Conservation (phyloP, 306 rosid species). For the Pyrus communis region DNA sequence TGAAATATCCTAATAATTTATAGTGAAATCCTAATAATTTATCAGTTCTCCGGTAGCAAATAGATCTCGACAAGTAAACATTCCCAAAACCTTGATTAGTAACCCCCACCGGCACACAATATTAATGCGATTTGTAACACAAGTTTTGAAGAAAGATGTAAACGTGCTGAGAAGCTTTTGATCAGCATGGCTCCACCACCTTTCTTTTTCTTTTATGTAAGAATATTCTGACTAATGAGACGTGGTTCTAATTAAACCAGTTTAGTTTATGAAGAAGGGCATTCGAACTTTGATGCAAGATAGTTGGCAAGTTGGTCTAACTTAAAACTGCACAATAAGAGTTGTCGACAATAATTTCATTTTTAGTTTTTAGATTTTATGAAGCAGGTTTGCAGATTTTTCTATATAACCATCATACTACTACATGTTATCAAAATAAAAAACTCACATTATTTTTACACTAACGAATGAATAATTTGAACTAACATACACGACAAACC, state of each 20-base stretch:
- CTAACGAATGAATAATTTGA: neutral
- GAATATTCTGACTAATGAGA: too few relatives aligned
- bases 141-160: neutral
- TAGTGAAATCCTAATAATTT: neutral
- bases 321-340: too few relatives aligned
- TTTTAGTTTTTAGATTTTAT: too few relatives aligned
- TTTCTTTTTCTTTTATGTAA: too few relatives aligned
- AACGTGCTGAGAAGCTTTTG: neutral
- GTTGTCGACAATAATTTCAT: too few relatives aligned
- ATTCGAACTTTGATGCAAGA: too few relatives aligned
- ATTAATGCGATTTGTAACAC: neutral
- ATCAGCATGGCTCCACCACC: neutral
- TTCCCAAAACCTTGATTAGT: neutral
- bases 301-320: too few relatives aligned
- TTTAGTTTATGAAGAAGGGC: too few relatives aligned
- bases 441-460: too few relatives aligned
- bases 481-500: accelerated
- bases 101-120: neutral
- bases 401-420: neutral
- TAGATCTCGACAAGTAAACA: neutral
- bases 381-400: too few relatives aligned
- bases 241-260: too few relatives aligned
- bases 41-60: neutral
- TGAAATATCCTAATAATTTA: neutral
- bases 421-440: too few relatives aligned